Evolutionary conservation across 768 basidiomycete species (phyloP).

Genomic region (Antrodiella citrinella): DNA sequence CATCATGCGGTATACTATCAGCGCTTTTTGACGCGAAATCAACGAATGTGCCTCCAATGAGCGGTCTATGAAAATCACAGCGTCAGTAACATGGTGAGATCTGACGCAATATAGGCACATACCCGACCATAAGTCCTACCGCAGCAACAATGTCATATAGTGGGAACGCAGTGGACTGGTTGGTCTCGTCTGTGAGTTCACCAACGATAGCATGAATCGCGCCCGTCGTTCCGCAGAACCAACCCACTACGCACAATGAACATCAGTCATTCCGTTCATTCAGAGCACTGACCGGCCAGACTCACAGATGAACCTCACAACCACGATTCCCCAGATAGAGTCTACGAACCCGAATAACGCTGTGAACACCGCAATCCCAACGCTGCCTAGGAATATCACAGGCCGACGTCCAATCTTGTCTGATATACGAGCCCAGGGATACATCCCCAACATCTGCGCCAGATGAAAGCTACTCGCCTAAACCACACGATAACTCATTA

Average conservation of each 20-base stretch:
- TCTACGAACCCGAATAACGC: constrained; percentile 51
- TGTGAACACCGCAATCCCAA: constrained; percentile 42
- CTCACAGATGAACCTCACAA: constrained; percentile 36
- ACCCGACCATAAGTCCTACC: constrained; percentile 51
- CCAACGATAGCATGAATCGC: constrained; percentile 35
- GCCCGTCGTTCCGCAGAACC: constrained; percentile 20
- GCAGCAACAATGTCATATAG: constrained; percentile 56
- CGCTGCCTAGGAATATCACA: constrained; percentile 44
- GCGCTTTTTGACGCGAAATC: constrained; percentile 41
- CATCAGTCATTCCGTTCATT: constrained; percentile 1
- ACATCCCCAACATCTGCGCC: constrained; percentile 48
- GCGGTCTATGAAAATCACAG: too few relatives aligned
- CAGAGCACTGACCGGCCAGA: not conserved
- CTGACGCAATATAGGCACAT: too few relatives aligned
- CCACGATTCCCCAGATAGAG: constrained; percentile 36
- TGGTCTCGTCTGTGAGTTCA: constrained; percentile 50
- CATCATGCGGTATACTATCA: too few relatives aligned
- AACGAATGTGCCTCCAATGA: constrained; percentile 55
- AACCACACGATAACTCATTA: too few relatives aligned
- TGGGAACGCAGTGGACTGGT: constrained; percentile 51
- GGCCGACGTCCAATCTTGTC: constrained; percentile 57
- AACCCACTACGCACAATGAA: constrained; percentile 18
- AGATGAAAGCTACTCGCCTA: constrained; percentile 56
- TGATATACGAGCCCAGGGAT: constrained; percentile 57
- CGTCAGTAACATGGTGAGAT: too few relatives aligned